phyloP scores from a whole-genome alignment of 1,284 basidiomycete species.

The Ceratobasidium sp. region DNA sequence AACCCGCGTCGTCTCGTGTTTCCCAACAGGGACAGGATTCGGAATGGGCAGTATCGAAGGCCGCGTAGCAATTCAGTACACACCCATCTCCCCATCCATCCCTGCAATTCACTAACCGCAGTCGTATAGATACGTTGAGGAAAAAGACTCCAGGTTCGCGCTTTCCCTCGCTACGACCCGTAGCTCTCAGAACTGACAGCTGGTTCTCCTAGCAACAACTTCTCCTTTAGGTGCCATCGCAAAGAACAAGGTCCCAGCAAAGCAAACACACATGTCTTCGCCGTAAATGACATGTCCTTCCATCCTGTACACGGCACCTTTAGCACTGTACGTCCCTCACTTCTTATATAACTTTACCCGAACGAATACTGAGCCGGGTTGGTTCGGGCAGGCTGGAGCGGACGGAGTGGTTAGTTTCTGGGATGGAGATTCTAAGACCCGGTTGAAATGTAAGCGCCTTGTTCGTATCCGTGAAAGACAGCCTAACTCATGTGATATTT shows the following conservation, averaged over 20 bases:
- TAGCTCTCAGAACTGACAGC: conserved; percentile 49
- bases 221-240: conserved; percentile 97
- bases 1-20: conserved; percentile 90
- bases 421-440: conserved; percentile 91
- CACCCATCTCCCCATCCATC: too few relatives aligned
- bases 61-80: conserved; percentile 93
- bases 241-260: conserved; percentile 75
- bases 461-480: neutral
- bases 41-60: conserved; percentile 97
- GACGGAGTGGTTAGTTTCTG: conserved; percentile 63
- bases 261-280: conserved; percentile 85
- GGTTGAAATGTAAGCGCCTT: conserved; percentile 80
- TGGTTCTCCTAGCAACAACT: conserved; percentile 75
- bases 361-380: too few relatives aligned
- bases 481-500: neutral
- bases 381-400: conserved; percentile 34
- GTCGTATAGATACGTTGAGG: conserved; percentile 77
- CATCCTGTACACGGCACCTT: conserved; percentile 95
- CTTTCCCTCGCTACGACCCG: conserved; percentile 50
- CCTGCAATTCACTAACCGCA: too few relatives aligned
- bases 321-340: conserved; percentile 83
- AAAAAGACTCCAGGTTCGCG: conserved; percentile 73
- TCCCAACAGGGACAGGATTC: conserved; percentile 85
- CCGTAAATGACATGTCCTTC: conserved; percentile 94
- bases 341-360: neutral